Percentiles rank a stretch among this genome's conserved stretches.
Evolutionary conservation across 768 basidiomycete species (phyloP).

Genomic region (Hygrocybe coccinea): DNA sequence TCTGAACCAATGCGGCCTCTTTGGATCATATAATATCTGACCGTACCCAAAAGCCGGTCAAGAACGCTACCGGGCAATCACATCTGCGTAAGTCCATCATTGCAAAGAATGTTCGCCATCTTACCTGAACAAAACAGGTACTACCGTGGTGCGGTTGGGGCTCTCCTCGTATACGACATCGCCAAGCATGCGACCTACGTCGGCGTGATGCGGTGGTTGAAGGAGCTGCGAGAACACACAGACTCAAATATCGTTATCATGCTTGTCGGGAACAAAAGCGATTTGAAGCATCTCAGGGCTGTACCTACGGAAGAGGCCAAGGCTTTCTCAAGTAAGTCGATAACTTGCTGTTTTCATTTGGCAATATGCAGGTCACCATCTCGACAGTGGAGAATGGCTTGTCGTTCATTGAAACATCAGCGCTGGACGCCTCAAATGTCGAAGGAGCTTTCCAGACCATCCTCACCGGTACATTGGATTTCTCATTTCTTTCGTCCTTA

Average conservation of each 20-base stretch:
- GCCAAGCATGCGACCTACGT: conserved; percentile 91
- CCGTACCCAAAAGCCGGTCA: conserved; percentile 96
- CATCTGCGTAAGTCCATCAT: conserved; percentile 68
- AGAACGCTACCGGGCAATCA: conserved; percentile 96
- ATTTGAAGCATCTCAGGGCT: conserved; percentile 94
- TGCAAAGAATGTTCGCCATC: conserved; percentile 1
- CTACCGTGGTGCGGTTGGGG: conserved; percentile 95
- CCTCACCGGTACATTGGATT: conserved; percentile 64
- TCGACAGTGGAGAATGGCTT: conserved; percentile 80
- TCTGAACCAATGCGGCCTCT: neutral
- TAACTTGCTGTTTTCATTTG: too few relatives aligned
- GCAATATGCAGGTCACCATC: too few relatives aligned
- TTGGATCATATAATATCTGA: neutral
- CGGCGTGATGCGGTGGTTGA: conserved; percentile 93
- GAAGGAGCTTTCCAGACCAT: conserved; percentile 97
- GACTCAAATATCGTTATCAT: conserved; percentile 92
- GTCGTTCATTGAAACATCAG: conserved; percentile 98
- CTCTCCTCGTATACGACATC: conserved; percentile 90
- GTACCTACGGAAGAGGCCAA: conserved; percentile 98
- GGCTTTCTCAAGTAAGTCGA: conserved; percentile 80
- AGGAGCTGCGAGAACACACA: conserved; percentile 94
- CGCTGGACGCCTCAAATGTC: conserved; percentile 98
- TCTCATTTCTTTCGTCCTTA: neutral
- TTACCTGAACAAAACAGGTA: conserved; percentile 49
- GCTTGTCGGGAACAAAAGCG: conserved; percentile 98